phyloP scores from a whole-genome alignment of 768 basidiomycete genomes.

The Trametopsis cervina region DNA sequence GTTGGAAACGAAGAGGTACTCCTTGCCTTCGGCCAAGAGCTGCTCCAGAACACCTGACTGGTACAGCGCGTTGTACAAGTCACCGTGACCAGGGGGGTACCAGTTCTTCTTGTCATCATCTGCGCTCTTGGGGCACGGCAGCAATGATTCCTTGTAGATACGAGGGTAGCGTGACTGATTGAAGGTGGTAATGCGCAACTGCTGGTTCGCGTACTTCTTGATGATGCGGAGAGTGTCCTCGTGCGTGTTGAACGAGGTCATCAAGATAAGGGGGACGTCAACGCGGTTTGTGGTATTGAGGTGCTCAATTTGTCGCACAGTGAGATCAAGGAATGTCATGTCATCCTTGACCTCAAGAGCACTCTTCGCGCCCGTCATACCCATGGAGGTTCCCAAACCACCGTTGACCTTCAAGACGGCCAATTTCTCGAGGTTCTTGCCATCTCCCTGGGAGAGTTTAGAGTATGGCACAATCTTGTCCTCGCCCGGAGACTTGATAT shows the following conservation, averaged over 20 bases:
- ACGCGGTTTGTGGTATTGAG: conserved; percentile 53
- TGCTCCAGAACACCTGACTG: conserved; percentile 73
- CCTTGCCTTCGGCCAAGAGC: conserved; percentile 63
- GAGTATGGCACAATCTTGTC: conserved; percentile 61
- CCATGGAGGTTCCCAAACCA: conserved; percentile 64
- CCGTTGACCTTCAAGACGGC: conserved; percentile 78
- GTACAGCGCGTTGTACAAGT: conserved; percentile 62
- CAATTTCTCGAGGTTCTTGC: conserved; percentile 54
- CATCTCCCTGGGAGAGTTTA: conserved; percentile 39
- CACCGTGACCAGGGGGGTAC: conserved; percentile 77
- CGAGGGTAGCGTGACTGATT: conserved; percentile 73
- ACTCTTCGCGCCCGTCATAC: conserved; percentile 59
- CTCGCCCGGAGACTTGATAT: conserved; percentile 54
- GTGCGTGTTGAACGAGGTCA: conserved; percentile 80
- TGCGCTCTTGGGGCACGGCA: conserved; percentile 53
- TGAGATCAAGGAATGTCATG: conserved; percentile 63
- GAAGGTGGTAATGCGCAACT: conserved; percentile 64
- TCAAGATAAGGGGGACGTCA: conserved; percentile 73
- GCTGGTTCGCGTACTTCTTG: conserved; percentile 76
- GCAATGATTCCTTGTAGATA: conserved; percentile 60
- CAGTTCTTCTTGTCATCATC: conserved; percentile 61
- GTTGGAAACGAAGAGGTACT: conserved; percentile 76
- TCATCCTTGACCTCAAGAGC: conserved; percentile 73
- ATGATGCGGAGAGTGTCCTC: conserved; percentile 74
- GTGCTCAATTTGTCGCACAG: conserved; percentile 62